Evolutionary conservation across 257 asterid genomes (phyloP).

Genomic region (Nyctanthes arbortristis): DNA sequence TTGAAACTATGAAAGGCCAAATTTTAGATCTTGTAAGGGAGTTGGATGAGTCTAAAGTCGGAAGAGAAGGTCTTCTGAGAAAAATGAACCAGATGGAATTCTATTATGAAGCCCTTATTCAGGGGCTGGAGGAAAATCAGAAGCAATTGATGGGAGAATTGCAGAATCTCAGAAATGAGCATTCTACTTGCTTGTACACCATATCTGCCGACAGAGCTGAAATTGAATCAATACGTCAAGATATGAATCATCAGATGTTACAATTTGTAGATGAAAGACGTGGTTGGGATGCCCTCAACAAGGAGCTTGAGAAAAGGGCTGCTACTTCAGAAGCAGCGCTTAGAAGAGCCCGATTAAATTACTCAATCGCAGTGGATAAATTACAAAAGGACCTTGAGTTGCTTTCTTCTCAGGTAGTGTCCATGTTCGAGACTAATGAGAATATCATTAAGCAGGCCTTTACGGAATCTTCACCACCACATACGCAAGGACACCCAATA

Average conservation of each 20-base stretch:
- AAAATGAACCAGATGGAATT: slow-evolving; percentile 97
- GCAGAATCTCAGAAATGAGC: slow-evolving; percentile 78
- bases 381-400: slow-evolving; percentile 93
- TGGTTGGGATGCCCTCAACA: slow-evolving; percentile 60
- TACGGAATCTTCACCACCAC: slow-evolving; percentile 46
- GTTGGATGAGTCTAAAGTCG: slow-evolving; percentile 85
- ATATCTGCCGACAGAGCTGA: slow-evolving; percentile 64
- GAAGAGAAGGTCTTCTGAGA: slow-evolving; percentile 65
- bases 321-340: slow-evolving; percentile 80
- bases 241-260: slow-evolving; percentile 58
- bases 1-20: slow-evolving; percentile 75
- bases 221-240: slow-evolving; percentile 59
- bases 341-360: slow-evolving; percentile 86
- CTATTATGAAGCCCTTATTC: slow-evolving; percentile 88
- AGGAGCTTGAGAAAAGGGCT: slow-evolving; percentile 84
- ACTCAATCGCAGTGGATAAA: slow-evolving; percentile 91
- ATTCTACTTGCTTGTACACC: slow-evolving; percentile 72
- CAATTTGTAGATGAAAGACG: slow-evolving; percentile 65
- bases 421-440: slow-evolving; percentile 90
- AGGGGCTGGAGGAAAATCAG: slow-evolving; percentile 94
- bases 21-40: slow-evolving; percentile 85
- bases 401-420: slow-evolving; percentile 90
- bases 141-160: slow-evolving; percentile 77
- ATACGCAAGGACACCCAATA: slow-evolving; percentile 23
- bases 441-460: slow-evolving; percentile 84